phyloP scores from a whole-genome alignment of 2,329 filamentous ascomycete genomes.

The Xylaria sp. region DNA sequence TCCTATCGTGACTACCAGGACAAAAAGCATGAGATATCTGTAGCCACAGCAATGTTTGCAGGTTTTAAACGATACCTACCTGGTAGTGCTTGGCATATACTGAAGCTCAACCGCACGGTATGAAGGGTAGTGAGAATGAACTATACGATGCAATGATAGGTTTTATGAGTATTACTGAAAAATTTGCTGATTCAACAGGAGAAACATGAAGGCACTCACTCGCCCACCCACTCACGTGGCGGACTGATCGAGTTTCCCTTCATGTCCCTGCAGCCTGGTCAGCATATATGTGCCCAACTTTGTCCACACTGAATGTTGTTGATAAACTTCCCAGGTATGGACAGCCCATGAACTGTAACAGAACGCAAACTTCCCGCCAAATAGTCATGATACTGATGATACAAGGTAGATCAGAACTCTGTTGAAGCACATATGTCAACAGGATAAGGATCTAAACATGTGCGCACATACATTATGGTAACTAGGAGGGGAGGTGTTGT shows the following conservation, averaged over 20 bases:
- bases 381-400: neutral
- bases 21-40: neutral
- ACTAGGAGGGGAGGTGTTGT: neutral
- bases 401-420: neutral
- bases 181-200: neutral
- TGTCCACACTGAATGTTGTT: neutral
- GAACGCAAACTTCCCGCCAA: neutral
- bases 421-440: neutral
- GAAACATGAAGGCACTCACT: neutral
- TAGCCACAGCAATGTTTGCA: neutral
- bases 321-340: neutral
- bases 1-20: neutral
- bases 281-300: neutral
- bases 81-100: too few species aligned
- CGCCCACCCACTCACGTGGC: neutral
- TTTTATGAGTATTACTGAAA: neutral
- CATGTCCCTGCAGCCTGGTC: neutral
- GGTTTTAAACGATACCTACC: constrained; percentile 1
- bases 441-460: neutral
- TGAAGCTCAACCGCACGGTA: neutral
- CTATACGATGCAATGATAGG: constrained; percentile 2
- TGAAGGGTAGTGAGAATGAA: neutral
- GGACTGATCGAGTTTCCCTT: neutral
- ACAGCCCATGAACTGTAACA: neutral
- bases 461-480: neutral